Base-by-base conservation (phyloP, 2,329 filamentous ascomycete species). In the Aschersonia sp. region DNA sequence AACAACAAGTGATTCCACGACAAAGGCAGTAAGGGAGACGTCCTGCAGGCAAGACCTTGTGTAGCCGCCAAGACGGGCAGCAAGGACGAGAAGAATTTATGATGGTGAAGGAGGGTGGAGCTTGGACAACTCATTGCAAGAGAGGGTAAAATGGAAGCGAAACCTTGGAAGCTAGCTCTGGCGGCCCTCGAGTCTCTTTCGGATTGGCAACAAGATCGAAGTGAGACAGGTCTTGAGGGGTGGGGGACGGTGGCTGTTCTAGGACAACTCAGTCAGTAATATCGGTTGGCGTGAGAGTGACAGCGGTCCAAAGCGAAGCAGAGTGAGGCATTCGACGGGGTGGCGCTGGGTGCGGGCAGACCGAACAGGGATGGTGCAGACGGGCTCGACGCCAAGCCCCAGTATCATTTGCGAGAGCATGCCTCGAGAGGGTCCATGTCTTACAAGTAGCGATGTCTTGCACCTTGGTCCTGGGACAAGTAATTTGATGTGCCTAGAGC, bases 331-430 rank as follows among this genome's bases (percentile, higher is more conserved):
- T 45, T 45, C 48, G 48, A 49, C 22, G 12, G 39, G 31, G 45
- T 49, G 48, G 45, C 45, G 45, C 32, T 41, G 14, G 37, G 30
- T 45, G 43, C 41, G 32, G 45, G 31, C 41, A 37, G 35, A 49
- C 44, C 4, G 32, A 44, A 29, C 48, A 41, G 41, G 48, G 44
- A 42, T 49, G 44, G 40, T 35, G 40, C 40, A 14, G n/a, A 41
- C 9, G 35, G 35, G 12, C 35, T 8, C 35, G 35, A 37, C 35
- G 35, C 45, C 40, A 49, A n/a, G 41, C 4, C 10, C 6, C 5
- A 29, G 12, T 4, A 44, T 47, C 48, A 46, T 46, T 49, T 49
- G 48, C 48, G 41, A 44, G 45, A 40, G 48, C 48, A 49, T 49
- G 45, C 48, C 48, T 41, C 11, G 12, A 43, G 42, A 42, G 35